These are phyloP conservation scores for Effrenium voratum DNA, from an alignment of 73 alveolate species.

Conservation along the genomic window DNA sequence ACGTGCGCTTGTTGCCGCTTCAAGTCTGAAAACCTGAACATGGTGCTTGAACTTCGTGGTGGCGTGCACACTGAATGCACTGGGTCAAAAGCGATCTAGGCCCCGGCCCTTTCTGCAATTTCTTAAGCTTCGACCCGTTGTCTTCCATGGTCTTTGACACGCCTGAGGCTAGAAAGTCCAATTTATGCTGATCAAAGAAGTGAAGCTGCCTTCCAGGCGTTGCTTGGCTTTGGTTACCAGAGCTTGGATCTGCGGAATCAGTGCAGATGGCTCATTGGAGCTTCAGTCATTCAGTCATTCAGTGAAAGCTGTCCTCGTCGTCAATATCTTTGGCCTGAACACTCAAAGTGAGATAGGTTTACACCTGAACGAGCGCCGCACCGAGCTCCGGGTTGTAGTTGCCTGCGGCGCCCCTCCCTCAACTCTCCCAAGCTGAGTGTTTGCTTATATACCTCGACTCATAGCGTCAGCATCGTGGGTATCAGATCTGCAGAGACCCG, in stretches of 20 bases:
- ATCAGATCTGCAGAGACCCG: no score
- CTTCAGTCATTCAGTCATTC: background rate
- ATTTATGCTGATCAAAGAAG: background rate
- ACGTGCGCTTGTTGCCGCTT: slow-evolving; percentile 89
- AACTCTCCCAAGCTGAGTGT: no score
- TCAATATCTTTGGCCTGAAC: slow-evolving; percentile 41
- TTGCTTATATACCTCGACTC: no score
- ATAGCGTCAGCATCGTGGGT: no score
- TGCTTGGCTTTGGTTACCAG: slow-evolving; percentile 67
- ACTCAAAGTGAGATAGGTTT: no score
- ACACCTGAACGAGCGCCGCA: no score
- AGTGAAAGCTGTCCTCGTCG: background rate
- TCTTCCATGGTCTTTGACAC: slow-evolving; percentile 90
- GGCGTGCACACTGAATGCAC: no score
- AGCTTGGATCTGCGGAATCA: slow-evolving; percentile 47
- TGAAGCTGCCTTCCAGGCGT: slow-evolving; percentile 47
- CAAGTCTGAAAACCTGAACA: slow-evolving; percentile 88
- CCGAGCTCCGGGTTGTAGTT: no score
- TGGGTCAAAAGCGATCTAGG: background rate
- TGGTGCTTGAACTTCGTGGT: no score
- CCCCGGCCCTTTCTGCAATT: slow-evolving; percentile 81
- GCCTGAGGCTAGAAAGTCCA: background rate
- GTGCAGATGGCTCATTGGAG: background rate
- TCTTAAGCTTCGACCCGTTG: slow-evolving; percentile 76
- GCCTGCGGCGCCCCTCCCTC: no score